Evolutionary conservation across 805 yeast species (phyloP).

Genomic region (Saccharomycopsis vini): DNA sequence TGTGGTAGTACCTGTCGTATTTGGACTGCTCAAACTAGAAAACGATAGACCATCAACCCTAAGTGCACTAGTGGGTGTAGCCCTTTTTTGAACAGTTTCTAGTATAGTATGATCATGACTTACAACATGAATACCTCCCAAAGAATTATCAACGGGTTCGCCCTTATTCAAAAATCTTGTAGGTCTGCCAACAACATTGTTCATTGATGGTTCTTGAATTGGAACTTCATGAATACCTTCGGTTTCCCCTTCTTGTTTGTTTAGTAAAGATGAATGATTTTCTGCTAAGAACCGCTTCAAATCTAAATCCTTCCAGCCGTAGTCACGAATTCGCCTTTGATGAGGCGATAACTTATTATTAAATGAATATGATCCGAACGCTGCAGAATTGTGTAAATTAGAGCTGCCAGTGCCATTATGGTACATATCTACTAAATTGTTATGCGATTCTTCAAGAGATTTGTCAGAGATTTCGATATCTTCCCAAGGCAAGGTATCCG

Average conservation of each 20-base stretch:
- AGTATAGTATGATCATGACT: conserved; percentile 17
- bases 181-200: not conserved
- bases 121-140: conserved; percentile 13
- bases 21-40: conserved; percentile 6
- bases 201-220: not conserved
- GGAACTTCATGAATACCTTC: not conserved
- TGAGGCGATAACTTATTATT: no score
- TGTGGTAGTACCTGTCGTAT: conserved; percentile 11
- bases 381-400: no score
- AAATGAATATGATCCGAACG: conserved; percentile 23
- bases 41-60: not conserved
- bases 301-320: conserved; percentile 26
- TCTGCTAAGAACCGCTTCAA: conserved; percentile 22
- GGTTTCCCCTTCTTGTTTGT: not conserved
- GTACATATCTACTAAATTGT: not conserved
- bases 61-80: not conserved
- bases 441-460: conserved; percentile 8
- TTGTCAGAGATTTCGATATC: conserved; percentile 21
- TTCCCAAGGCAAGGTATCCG: conserved; percentile 25
- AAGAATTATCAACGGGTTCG: conserved; percentile 6
- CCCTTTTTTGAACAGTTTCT: conserved; percentile 9
- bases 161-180: not conserved
- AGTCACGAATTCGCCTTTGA: no score
- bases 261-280: conserved; percentile 4
- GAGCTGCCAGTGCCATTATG: no score